phyloP scores from a whole-genome alignment of 352 stramenopile genomes.

The Phytophthora fragariae region DNA sequence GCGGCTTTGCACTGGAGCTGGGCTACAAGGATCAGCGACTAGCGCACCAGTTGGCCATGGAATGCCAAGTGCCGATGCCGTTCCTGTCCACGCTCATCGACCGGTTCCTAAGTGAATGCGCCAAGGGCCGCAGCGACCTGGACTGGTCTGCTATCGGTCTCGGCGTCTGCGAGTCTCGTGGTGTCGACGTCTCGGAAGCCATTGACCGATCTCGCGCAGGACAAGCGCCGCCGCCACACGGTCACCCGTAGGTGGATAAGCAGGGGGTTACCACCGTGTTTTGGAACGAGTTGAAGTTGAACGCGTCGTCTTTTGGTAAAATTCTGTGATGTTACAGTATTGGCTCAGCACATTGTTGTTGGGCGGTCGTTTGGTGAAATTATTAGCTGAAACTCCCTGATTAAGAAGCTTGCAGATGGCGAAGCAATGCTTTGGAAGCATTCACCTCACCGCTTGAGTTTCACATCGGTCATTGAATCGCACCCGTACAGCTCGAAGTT shows the following conservation, averaged over 20 bases:
- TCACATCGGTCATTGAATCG: no score
- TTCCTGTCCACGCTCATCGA: conserved; percentile 81
- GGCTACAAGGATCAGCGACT: conserved; percentile 81
- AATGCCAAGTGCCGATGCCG: conserved; percentile 72
- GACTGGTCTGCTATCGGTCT: conserved; percentile 85
- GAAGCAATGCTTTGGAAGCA: no score
- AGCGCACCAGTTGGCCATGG: conserved; percentile 62
- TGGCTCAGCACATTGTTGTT: no score
- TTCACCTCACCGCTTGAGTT: no score
- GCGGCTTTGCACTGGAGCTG: conserved; percentile 78
- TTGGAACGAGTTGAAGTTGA: not conserved
- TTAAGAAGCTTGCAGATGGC: no score
- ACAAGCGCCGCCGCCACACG: conserved; percentile 9
- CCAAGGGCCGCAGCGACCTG: conserved; percentile 65
- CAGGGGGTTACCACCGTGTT: no score
- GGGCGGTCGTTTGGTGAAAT: no score
- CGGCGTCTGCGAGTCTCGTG: conserved; percentile 60
- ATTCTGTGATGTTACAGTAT: no score
- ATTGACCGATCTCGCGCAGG: conserved; percentile 40
- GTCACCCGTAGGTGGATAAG: not conserved
- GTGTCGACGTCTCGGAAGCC: conserved; percentile 60
- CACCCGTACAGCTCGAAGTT: no score
- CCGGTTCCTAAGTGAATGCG: conserved; percentile 67
- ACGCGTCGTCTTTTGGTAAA: not conserved
- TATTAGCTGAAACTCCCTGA: no score